phyloP scores from a whole-genome alignment of 805 yeast species.

The Ogataea naganishii region DNA sequence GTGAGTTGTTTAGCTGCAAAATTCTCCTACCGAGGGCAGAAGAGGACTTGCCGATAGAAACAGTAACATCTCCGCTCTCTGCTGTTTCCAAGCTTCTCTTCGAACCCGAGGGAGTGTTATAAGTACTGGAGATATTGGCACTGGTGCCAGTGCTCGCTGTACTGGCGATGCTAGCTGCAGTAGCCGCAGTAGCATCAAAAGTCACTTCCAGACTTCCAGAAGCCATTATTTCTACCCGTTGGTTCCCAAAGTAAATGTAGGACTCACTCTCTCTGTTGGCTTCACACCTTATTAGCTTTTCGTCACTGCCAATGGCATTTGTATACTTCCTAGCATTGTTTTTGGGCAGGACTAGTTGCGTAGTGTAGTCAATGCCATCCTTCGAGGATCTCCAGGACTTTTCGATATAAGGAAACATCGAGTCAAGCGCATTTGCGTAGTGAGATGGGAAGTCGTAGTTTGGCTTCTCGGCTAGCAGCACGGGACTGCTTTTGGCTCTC shows the following conservation, averaged over 20 bases:
- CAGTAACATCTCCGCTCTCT: neutral
- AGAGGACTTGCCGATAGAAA: neutral
- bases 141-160: conserved; percentile 2
- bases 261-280: conserved; percentile 7
- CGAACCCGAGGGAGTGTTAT: conserved; percentile 1
- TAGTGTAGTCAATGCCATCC: conserved; percentile 13
- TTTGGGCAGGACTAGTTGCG: conserved; percentile 1
- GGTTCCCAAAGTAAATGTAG: conserved; percentile 4
- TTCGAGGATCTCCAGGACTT: conserved; percentile 4
- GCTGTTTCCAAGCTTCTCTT: conserved; percentile 1
- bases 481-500: conserved; percentile 8
- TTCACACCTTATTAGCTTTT: conserved; percentile 2
- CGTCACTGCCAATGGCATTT: neutral
- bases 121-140: conserved; percentile 1
- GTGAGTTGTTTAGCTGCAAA: conserved; percentile 1
- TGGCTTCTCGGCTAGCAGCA: no score
- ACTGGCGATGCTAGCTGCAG: conserved; percentile 9
- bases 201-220: conserved; percentile 6
- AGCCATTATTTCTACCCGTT: conserved; percentile 5
- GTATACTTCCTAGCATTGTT: conserved; percentile 8
- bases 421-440: conserved; percentile 2
- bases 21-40: conserved; percentile 2
- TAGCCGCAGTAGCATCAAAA: conserved; percentile 4
- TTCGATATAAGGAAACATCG: conserved; percentile 11
- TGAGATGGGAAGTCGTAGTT: conserved; percentile 3